Evolutionary conservation across 2,329 filamentous ascomycete genomes (phyloP), one percentile per base, ranked within the genome.

Genomic region (Penicillium hordei): DNA sequence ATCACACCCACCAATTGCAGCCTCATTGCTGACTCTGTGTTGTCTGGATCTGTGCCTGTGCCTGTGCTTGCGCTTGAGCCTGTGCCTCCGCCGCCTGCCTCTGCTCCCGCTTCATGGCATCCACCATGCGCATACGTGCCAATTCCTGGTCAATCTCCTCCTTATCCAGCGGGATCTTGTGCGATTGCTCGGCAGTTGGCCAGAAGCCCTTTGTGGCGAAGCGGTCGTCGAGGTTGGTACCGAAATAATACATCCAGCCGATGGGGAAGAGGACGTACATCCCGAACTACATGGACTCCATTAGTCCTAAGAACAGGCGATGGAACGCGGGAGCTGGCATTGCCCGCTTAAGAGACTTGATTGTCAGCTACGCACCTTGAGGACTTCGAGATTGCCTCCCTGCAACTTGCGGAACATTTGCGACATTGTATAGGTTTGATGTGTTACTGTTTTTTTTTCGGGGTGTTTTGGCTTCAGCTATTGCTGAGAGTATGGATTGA

Each of bases 171-270:
- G 82, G 81, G n/a, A 84, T 82, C 52, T 76, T 77, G 62, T 82
- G 79, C 61, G 81, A 82, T 61, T 81, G 77, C 59, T 77, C 75
- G 9, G 76, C 82, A 70, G 88, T 91, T 29, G 94, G 94, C 94
- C 94, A 99, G 82, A 99, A 99, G 57, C 89, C 90, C 23, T 89
- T 87, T 1, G 97, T 91, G 48, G 84, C 80, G 81, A 99, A 99
- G 63, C 91, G 89, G 65, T 89, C 84, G 78, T 99, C 94, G 72
- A 99, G 90, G 77, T 99, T 99, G 56, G 93, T 96, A 73, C 94
- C 94, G 77, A 97, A 99, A 82, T 99, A 99, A 83, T 95, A 97
- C 94, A 99, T 99, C 82, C 94, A 93, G 68, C 91, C 92, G 70
- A 99, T 97, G 19, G 94, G 94, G 79, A 99, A 99, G 84, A 97